These are phyloP conservation scores for Annulohypoxylon stygium DNA, from an alignment of 495 filamentous ascomycete genomes.

Conservation along the genomic window DNA sequence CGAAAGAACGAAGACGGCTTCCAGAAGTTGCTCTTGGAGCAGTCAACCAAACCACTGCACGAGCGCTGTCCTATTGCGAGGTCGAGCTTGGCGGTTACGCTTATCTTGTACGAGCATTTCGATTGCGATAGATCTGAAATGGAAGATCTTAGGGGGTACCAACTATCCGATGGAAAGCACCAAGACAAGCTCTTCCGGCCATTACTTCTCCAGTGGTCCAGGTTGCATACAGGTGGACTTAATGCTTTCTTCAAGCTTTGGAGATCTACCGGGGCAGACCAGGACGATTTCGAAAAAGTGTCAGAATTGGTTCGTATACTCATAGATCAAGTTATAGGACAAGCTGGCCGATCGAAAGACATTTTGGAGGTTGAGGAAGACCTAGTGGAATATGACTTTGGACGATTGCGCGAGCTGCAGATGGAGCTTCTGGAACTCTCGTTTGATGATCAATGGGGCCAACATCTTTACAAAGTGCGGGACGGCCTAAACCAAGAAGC, in stretches of 20 bases:
- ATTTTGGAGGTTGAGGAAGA: conserved; percentile 92
- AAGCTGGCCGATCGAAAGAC: conserved; percentile 84
- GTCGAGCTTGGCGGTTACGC: conserved; percentile 87
- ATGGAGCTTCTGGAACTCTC: conserved; percentile 93
- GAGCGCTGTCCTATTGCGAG: conserved; percentile 90
- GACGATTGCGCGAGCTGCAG: conserved; percentile 84
- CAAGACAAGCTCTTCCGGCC: conserved; percentile 91
- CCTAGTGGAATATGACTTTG: conserved; percentile 82
- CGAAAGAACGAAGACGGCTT: conserved; percentile 90
- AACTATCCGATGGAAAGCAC: conserved; percentile 80
- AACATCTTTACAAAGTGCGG: conserved; percentile 89
- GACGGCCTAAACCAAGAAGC: conserved; percentile 94
- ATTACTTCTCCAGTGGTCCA: conserved; percentile 91
- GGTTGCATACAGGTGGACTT: conserved; percentile 91
- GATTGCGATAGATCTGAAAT: conserved; percentile 89
- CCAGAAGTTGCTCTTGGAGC: conserved; percentile 91
- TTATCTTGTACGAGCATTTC: conserved; percentile 94
- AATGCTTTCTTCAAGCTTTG: conserved; percentile 92
- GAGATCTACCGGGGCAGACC: conserved; percentile 86
- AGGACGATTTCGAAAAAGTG: conserved; percentile 91
- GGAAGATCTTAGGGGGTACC: conserved; percentile 83
- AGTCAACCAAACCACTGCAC: conserved; percentile 76
- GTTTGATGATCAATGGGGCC: conserved; percentile 94
- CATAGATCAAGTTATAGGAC: conserved; percentile 91
- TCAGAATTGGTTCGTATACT: conserved; percentile 90